Evolutionary conservation across 352 stramenopile species (phyloP).

Genomic region (Peronospora farinosa): DNA sequence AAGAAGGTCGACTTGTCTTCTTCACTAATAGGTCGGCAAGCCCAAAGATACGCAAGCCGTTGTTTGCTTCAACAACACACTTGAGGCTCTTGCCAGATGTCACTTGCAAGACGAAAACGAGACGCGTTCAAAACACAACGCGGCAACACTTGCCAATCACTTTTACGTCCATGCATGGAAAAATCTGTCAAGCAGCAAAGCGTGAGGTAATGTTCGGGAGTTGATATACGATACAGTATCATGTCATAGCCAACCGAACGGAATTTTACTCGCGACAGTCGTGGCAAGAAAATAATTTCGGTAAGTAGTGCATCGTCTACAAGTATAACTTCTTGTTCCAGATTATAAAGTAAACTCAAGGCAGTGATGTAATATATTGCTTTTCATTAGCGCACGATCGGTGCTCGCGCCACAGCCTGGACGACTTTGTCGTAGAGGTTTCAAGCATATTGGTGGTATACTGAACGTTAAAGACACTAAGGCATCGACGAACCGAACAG

Average conservation of each 20-base stretch:
- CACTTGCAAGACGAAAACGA: slow-evolving; percentile 3
- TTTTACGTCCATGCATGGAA: neutral
- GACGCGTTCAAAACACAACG: slow-evolving; percentile 1
- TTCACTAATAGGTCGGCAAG: neutral
- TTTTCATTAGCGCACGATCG: too few relatives aligned
- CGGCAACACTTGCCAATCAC: neutral
- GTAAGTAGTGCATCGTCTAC: too few relatives aligned
- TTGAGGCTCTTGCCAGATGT: neutral
- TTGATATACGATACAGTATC: neutral
- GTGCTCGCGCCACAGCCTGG: too few relatives aligned
- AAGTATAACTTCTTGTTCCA: too few relatives aligned
- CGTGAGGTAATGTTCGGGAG: slow-evolving; percentile 4
- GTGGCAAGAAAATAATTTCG: too few relatives aligned
- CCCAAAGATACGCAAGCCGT: neutral
- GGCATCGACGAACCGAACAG: neutral
- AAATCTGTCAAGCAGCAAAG: slow-evolving; percentile 8
- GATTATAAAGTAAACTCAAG: too few relatives aligned
- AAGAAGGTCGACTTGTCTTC: neutral
- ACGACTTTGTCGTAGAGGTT: neutral
- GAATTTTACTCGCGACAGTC: too few relatives aligned
- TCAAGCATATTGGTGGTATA: neutral
- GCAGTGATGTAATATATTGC: too few relatives aligned
- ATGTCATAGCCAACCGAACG: neutral
- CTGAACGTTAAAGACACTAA: neutral
- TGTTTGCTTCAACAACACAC: too few relatives aligned